Evolutionary conservation across 768 basidiomycete species (phyloP), one percentile per base, ranked within the genome.

Genomic region (Mrakia gelida): DNA sequence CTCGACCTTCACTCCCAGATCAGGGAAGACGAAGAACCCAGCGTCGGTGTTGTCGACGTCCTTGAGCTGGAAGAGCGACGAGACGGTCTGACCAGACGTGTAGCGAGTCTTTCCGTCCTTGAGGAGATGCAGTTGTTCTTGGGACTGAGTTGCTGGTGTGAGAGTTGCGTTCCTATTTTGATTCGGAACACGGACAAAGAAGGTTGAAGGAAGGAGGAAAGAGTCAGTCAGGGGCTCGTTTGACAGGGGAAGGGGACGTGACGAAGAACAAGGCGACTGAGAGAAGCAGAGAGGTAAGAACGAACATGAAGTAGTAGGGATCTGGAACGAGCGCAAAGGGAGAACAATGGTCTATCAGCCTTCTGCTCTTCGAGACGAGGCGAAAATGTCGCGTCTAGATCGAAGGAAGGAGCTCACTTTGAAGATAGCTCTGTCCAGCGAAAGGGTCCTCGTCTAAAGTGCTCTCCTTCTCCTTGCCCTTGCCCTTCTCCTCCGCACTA

Each of bases 21-120:
- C 95, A 0, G 95, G 95, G 81, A 98, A 98, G 45, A 97, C 94
- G 82, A 98, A 98, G 86, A 95, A 95, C 0, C 93, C 95, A 11
- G 93, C 93, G 79, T 87, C 87, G 74, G 86, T 85, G 80, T 89
- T 87, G 80, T 91, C 89, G 43, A 84, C 79, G 78, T 87, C 93
- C 82, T 95, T 96, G 75, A 97, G 87, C 82, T 96, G 94, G 83
- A 96, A 97, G 16, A 98, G 86, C 1, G 91, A 92, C 1, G 92
- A 93, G 5, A 98, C 95, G 45, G 94, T 92, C 4, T 90, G 92
- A 49, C 95, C 95, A 0, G 93, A 95, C 6, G 94, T 94, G 84
- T 92, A 94, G 54, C 93, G 88, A 71, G 92, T 96, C 81, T 94
- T 91, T 26, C 94, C 94, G 81, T 95, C 95, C 89, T 94, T 90